Evolutionary conservation across 1,139 yeast genomes (phyloP).

Genomic region (Kodamaea anthophila): DNA sequence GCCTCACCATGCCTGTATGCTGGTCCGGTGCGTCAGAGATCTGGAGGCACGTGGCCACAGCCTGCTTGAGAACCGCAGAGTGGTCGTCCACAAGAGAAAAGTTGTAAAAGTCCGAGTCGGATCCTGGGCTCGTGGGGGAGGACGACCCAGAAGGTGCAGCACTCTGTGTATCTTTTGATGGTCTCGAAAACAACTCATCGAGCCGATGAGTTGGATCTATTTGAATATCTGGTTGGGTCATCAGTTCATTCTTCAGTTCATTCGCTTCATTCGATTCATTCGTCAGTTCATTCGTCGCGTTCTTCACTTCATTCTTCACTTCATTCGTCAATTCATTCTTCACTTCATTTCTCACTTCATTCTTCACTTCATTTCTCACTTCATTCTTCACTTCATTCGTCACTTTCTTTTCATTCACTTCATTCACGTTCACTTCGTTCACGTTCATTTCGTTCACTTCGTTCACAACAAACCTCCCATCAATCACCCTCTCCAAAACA

Average conservation of each 20-base stretch:
- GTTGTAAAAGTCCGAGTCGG: too few relatives aligned
- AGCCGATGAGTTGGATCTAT: background rate
- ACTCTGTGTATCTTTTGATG: background rate
- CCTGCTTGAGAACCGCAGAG: slow-evolving; percentile 13
- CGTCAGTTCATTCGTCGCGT: slow-evolving; percentile 14
- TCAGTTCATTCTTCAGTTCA: background rate
- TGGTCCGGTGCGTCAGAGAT: slow-evolving; percentile 44
- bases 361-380: slow-evolving; percentile 9
- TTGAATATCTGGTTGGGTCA: too few relatives aligned
- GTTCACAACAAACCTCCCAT: background rate
- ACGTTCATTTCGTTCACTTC: too few relatives aligned
- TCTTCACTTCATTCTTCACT: slow-evolving; percentile 1
- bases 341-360: background rate
- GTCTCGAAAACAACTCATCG: background rate
- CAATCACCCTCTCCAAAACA: slow-evolving; percentile 12
- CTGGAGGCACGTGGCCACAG: slow-evolving; percentile 41
- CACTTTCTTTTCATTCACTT: too few relatives aligned
- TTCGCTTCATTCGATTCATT: slow-evolving; percentile 1
- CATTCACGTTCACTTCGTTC: too few relatives aligned
- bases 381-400: slow-evolving; percentile 13
- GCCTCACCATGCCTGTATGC: slow-evolving; percentile 31
- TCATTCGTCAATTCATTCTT: background rate
- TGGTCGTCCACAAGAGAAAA: too few relatives aligned
- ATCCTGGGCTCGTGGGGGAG: background rate
- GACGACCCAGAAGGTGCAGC: background rate